These are phyloP conservation scores for Cystofilobasidium bisporidii DNA, from an alignment of 768 basidiomycete species.

Conservation along the genomic window DNA sequence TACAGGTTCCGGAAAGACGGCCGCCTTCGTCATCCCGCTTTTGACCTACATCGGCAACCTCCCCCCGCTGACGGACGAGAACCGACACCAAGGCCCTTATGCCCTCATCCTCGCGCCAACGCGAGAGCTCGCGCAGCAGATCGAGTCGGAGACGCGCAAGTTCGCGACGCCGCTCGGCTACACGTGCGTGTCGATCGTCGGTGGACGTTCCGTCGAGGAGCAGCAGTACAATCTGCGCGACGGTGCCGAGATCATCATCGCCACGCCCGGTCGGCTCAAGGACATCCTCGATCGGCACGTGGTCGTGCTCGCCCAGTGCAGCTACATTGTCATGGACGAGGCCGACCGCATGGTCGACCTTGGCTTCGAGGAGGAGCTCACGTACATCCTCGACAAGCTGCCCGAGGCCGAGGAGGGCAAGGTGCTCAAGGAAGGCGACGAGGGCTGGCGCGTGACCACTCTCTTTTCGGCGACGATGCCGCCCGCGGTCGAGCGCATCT, in stretches of 20 bases:
- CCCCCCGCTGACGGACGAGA: constrained; percentile 81
- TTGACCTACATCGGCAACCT: constrained; percentile 81
- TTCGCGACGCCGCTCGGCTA: constrained; percentile 85
- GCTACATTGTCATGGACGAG: constrained; percentile 99
- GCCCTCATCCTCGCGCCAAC: constrained; percentile 89
- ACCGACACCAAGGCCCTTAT: constrained; percentile 85
- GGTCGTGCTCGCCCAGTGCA: constrained; percentile 89
- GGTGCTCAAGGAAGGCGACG: constrained; percentile 52
- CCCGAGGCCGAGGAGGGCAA: constrained; percentile 53
- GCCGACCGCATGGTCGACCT: constrained; percentile 98
- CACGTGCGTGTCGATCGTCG: constrained; percentile 94
- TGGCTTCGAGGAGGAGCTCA: constrained; percentile 88
- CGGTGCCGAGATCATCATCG: constrained; percentile 96
- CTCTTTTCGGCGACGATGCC: constrained; percentile 65
- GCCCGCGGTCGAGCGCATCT: constrained; percentile 49
- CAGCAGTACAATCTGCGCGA: constrained; percentile 97
- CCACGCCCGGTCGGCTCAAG: constrained; percentile 95
- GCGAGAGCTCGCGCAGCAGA: constrained; percentile 97
- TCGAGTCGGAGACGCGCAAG: constrained; percentile 82
- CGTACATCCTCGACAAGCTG: constrained; percentile 86
- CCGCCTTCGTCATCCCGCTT: constrained; percentile 98
- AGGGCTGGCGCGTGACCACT: constrained; percentile 62
- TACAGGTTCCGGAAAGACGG: constrained; percentile 93
- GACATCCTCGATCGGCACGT: constrained; percentile 95
- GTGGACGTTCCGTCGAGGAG: constrained; percentile 92